Evolutionary conservation across 306 rosid genomes (phyloP), one percentile per base, ranked within the genome.

Genomic region (Pyrus betulifolia): DNA sequence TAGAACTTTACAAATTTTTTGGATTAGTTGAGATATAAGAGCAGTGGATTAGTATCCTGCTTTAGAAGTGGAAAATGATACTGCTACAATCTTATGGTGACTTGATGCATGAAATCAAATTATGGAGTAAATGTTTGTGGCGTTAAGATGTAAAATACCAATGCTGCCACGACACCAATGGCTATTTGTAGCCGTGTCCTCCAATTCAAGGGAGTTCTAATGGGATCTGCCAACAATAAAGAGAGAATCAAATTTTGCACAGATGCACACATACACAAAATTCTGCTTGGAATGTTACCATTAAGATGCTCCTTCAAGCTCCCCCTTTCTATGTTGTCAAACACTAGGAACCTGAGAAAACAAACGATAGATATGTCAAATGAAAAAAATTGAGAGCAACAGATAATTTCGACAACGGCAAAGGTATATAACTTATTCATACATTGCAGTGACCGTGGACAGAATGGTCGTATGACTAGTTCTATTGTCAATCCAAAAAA

Each of bases 301-400:
- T 86, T 89, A 44, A 94, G 97, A 87, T 87, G 93, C 71, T 91
- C 96, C 87, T 89, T 91, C 84, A 94, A 86, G 91, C 96, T 94
- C 81, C 98, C 98, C 69, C 91, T 86, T 83, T 88, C 94, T 80
- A 90, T 85, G 77, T 64, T 88, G 71, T 86, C 97, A 78, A 86
- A 94, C 69, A 94, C 87, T 33, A 94, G 90, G 80, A 91, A 72
- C 78, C 98, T 94, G 89, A 84, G 79, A 38, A 73, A 69, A 74
- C 40, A 67, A 60, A 19, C 13, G 4, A 58, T 1, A 42, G 45
- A 9, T 42, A 42, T 0, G 15, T 22, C 12, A 23, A n/a, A 59
- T 44, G 27, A 8, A 15, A 35, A 11, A 8, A 46, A n/a, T 51
- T 60, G 38, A 44, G 7, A 21, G 30, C 27, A n/a, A 33, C 49